Base-by-base conservation (phyloP, 2,329 filamentous ascomycete genomes). In the Xylariomycetidae sp. region DNA sequence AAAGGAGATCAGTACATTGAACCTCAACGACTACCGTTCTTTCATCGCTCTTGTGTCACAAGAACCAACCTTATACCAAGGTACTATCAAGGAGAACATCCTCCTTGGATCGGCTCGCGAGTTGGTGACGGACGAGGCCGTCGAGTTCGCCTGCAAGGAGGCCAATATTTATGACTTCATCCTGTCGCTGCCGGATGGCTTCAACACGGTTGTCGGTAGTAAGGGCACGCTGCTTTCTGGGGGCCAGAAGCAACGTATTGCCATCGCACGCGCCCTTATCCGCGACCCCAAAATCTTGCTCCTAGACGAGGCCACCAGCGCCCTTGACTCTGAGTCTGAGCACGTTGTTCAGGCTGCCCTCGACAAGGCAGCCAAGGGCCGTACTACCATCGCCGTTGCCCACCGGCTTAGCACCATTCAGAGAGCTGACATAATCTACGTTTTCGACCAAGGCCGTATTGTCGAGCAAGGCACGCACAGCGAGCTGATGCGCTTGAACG, bases 81-180 rank as follows among this genome's bases (percentile, higher is more conserved):
- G 90, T 27, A 89, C 84, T 0, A 87, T 98, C 51, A 77, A 74
- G 45, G 89, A 97, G 20, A 97, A 97, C 56, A 88, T 97, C 42
- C 63, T 94, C 5, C 74, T 97, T 2, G 88, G 88, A 9, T 78
- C 79, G 25, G 67, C 83, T 6, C 66, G 71, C 10, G 76, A 82
- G 5, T 69, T 80, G 17, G 74, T 92, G 1, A 62, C 77, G 0
- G 88, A 96, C 38, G 78, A 82, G 36, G 74, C 74, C 2, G 71
- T 97, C 32, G 72, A 85, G 34, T 76, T 80, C 51, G 89, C 86
- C 2, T 95, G 88, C 67, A 82, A 82, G 38, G 87, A 95, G 56
- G 85, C 88, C 47, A 94, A 94, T 54, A 94, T 94, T 45, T 88
- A 89, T 62, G 87, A 94, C 51, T 94, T 94, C 55, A 88, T 95